Evolutionary conservation across 331 rosid species (phyloP), one percentile per base, ranked within the genome.

Genomic region (Quercus phellos): DNA sequence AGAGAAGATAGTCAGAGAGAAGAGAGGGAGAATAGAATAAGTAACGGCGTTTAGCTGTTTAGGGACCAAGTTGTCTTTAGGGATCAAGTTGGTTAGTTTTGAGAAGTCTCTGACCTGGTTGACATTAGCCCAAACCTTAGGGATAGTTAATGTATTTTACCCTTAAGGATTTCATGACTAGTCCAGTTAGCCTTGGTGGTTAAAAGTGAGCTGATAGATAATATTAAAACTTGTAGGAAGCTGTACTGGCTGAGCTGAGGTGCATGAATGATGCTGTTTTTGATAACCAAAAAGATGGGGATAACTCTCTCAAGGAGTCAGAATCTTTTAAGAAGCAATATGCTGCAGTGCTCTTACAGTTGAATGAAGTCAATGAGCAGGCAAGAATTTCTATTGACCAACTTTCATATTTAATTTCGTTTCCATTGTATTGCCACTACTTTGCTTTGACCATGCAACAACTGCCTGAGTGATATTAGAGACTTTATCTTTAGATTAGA

Each of bases 361-460:
- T 91, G 82, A 84, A 86, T 75, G 98, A 90, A 87, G 93, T 84
- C 79, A 94, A 92, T 80, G 92, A 88, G 18, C 92, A 94, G 96
- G 99, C 77, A 88, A 77, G 83, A 30, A 74, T 76, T 77, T 82
- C 73, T 32, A 63, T 77, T 58, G 67, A 64, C 68, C 50, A 70
- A 73, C 73, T 68, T 69, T 68, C 74, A 38, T 30, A 71, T 14
- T 83, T 72, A 24, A 75, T 67, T 68, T 26, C 22, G 24, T 74
- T 32, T 74, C 42, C 68, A 67, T 53, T 72, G 30, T 67, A 71
- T 32, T 82, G 71, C 30, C 26, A 56, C 69, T 82, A 42, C 63
- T 46, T 42, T 1, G 22, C 55, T 70, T 81, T 60, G 72, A n/a
- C 34, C 16, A 19, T 55, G 17, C 72, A 70, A 64, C 79, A 80